These are phyloP conservation scores for Ustilago tritici DNA, from an alignment of 1,284 basidiomycete species.

Conservation along the genomic window DNA sequence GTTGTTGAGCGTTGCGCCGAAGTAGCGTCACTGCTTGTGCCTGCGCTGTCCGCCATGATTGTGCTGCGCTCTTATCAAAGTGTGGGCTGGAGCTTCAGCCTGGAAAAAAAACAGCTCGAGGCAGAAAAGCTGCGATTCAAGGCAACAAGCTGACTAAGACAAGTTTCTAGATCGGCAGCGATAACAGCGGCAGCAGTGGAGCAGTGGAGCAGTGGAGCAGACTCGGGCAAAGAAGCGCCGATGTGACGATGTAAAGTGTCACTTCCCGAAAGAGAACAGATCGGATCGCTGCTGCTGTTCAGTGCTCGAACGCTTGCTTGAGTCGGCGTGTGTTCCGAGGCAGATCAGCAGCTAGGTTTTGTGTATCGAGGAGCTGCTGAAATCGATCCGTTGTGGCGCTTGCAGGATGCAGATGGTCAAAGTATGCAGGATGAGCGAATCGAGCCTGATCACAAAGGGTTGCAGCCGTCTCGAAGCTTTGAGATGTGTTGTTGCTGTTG, in stretches of 20 bases:
- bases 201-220: no score
- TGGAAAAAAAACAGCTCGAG: background rate
- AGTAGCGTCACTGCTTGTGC: background rate
- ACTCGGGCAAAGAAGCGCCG: background rate
- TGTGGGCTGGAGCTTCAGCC: background rate
- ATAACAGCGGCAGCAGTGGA: background rate
- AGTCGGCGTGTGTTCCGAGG: slow-evolving; percentile 1
- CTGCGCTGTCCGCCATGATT: slow-evolving; percentile 13
- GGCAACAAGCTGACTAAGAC: background rate
- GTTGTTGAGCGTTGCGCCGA: slow-evolving; percentile 8
- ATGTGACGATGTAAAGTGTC: background rate
- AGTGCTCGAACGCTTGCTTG: background rate
- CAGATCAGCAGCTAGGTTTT: slow-evolving; percentile 1
- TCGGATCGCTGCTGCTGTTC: background rate
- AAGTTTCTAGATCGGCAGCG: slow-evolving; percentile 2
- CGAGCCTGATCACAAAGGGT: slow-evolving; percentile 14
- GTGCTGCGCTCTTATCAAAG: background rate
- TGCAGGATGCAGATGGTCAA: background rate
- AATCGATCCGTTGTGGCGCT: background rate
- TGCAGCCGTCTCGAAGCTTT: slow-evolving; percentile 7
- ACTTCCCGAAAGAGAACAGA: background rate
- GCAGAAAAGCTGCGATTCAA: no score
- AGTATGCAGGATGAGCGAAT: background rate
- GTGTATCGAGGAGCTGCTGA: background rate
- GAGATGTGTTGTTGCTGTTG: background rate